Percentiles rank a stretch among this genome's conserved stretches.
phyloP scores from a whole-genome alignment of 2,329 filamentous ascomycete genomes.

The Colletotrichum navitas region DNA sequence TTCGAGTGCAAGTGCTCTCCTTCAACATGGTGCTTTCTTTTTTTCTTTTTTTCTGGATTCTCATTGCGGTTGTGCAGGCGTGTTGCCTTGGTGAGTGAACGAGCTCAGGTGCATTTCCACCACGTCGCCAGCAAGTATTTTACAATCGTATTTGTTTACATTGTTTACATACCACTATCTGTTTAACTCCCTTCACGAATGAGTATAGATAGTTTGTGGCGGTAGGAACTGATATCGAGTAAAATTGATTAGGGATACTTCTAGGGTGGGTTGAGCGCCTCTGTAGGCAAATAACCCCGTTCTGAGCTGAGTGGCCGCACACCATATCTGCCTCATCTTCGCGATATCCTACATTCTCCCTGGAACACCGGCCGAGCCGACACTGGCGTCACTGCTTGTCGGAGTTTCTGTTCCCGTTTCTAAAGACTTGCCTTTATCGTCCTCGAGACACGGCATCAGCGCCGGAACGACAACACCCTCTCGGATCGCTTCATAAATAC shows the following conservation, averaged over 20 bases:
- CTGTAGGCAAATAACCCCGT: not conserved
- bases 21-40: not conserved
- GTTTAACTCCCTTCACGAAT: not conserved
- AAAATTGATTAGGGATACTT: not conserved
- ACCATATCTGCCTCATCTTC: not conserved
- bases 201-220: not conserved
- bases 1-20: too few relatives aligned
- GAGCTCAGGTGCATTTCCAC: not conserved
- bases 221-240: not conserved
- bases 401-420: not conserved
- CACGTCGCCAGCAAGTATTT: not conserved
- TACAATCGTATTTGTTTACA: not conserved
- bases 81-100: not conserved
- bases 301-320: not conserved
- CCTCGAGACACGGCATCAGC: constrained; percentile 16
- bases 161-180: not conserved
- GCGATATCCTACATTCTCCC: not conserved
- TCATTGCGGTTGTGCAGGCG: not conserved
- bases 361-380: not conserved
- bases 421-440: not conserved
- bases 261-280: not conserved
- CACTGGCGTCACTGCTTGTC: not conserved
- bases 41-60: not conserved
- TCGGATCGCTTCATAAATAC: constrained; percentile 48
- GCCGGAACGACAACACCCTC: constrained; percentile 19